Conservation (phyloP, 352 stramenopile species). For the Globisporangium irregulare region DNA sequence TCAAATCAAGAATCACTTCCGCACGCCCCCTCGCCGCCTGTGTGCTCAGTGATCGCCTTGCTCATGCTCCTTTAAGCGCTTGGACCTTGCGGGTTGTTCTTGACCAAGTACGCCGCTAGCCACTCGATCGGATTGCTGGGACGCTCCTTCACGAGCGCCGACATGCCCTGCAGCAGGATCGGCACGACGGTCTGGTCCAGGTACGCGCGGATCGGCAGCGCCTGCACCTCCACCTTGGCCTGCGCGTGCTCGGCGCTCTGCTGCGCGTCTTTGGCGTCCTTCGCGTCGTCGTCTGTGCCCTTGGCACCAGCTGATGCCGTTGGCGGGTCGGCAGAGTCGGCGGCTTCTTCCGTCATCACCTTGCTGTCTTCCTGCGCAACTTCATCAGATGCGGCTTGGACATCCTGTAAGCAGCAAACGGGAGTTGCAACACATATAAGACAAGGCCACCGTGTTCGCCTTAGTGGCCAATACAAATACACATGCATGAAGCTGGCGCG, state of each 20-base stretch:
- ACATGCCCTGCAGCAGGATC: conserved; percentile 98
- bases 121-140: conserved; percentile 97
- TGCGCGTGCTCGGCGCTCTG: conserved; percentile 69
- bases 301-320: neutral
- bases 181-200: conserved; percentile 98
- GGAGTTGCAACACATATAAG: neutral
- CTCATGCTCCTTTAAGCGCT: conserved; percentile 23
- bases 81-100: conserved; percentile 93
- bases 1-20: neutral
- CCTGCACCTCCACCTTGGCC: conserved; percentile 90
- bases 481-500: neutral
- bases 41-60: neutral
- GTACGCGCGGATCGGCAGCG: conserved; percentile 96
- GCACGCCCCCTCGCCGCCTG: neutral
- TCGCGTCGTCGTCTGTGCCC: neutral
- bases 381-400: neutral
- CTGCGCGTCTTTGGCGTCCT: conserved; percentile 54
- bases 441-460: neutral
- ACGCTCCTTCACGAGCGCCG: conserved; percentile 96
- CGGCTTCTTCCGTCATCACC: neutral
- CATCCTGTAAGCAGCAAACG: neutral
- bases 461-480: neutral
- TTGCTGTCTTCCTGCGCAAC: neutral
- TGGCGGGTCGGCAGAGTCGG: neutral
- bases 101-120: conserved; percentile 95